Conservation (phyloP, 306 rosid species). For the Fragaria vesca region DNA sequence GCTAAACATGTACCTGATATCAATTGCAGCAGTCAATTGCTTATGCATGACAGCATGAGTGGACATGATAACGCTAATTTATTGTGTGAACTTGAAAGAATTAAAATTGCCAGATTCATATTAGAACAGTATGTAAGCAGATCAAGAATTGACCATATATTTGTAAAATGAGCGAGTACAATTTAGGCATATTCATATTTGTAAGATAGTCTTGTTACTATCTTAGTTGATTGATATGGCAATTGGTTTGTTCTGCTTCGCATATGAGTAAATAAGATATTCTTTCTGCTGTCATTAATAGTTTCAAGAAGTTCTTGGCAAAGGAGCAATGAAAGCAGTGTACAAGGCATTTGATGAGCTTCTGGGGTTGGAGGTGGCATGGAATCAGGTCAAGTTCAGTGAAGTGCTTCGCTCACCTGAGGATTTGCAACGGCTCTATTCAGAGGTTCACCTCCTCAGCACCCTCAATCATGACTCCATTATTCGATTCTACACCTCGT, state of each 20-base stretch:
- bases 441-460: constrained; percentile 93
- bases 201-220: background rate
- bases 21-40: background rate
- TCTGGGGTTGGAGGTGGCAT: constrained; percentile 87
- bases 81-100: background rate
- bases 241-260: constrained; percentile 1
- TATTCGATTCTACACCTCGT: constrained; percentile 74
- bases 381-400: constrained; percentile 77
- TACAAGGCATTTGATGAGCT: constrained; percentile 83
- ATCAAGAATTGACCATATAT: background rate
- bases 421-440: constrained; percentile 82
- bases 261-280: background rate
- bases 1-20: constrained; percentile 5
- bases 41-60: background rate
- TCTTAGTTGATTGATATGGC: background rate
- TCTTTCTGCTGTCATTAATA: constrained; percentile 22
- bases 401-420: constrained; percentile 68
- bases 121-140: background rate
- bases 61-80: background rate
- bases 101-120: background rate
- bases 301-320: constrained; percentile 80
- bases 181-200: too few species aligned
- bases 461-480: constrained; percentile 74
- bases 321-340: constrained; percentile 90
- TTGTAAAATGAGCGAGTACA: background rate